Percentiles rank a stretch among this genome's conserved stretches.
Conservation (phyloP, 139 green algal species). For the Picochlorum sp. region DNA sequence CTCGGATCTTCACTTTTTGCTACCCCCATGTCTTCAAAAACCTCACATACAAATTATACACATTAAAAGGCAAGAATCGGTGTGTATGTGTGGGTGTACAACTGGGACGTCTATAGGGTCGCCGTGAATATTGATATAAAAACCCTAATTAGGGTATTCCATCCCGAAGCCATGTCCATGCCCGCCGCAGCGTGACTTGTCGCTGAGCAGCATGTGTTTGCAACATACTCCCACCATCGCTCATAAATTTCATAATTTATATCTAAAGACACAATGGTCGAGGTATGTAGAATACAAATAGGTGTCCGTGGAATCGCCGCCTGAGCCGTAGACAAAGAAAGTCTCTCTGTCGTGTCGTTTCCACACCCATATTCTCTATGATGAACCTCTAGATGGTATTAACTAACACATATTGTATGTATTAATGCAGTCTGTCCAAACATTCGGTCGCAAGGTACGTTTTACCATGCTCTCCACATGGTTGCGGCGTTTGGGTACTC, state of each 20-base stretch:
- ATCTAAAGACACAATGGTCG: not conserved
- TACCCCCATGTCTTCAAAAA: too few relatives aligned
- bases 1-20: not conserved
- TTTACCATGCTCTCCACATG: not conserved
- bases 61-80: too few relatives aligned
- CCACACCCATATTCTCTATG: not conserved
- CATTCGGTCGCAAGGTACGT: constrained; percentile 86
- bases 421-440: constrained; percentile 83
- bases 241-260: not conserved
- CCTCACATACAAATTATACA: too few relatives aligned
- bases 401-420: not conserved
- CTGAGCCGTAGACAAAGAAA: not conserved
- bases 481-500: not conserved
- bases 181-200: too few relatives aligned
- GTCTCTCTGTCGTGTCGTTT: not conserved
- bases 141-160: too few relatives aligned
- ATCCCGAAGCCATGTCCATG: too few relatives aligned
- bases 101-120: too few relatives aligned
- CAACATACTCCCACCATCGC: not conserved
- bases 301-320: not conserved
- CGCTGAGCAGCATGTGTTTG: not conserved
- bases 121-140: too few relatives aligned
- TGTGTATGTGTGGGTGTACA: too few relatives aligned
- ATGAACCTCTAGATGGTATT: not conserved
- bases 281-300: constrained; percentile 1